A percentile compares a stretch with the other conserved stretches of the same genome.
Evolutionary conservation across 2,329 filamentous ascomycete species (phyloP).

Genomic region (Phialocephala subalpina): DNA sequence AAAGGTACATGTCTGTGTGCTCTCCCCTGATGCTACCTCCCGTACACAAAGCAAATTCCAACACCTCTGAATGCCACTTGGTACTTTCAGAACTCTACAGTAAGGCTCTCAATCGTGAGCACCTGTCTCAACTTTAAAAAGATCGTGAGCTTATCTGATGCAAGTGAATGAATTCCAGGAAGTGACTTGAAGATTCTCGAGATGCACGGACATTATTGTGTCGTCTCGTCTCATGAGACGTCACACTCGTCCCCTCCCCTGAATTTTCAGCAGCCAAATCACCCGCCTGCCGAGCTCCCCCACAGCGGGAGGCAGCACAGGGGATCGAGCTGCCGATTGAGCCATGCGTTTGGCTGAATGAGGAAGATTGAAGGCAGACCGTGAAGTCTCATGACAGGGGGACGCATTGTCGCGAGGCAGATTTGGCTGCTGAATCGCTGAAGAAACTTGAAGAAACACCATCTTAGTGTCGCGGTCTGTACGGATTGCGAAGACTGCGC

Average conservation of each 20-base stretch:
- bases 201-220: conserved; percentile 24
- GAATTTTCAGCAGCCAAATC: conserved; percentile 17
- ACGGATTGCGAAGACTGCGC: background rate
- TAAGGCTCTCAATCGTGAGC: background rate
- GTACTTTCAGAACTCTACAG: background rate
- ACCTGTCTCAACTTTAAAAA: conserved; percentile 4
- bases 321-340: conserved; percentile 9
- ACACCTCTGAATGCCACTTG: background rate
- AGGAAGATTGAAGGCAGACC: conserved; percentile 18
- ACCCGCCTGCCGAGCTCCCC: conserved; percentile 12
- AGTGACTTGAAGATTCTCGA: background rate
- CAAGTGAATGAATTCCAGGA: background rate
- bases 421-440: background rate
- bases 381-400: conserved; percentile 8
- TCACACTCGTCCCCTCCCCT: conserved; percentile 16
- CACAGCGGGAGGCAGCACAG: conserved; percentile 16
- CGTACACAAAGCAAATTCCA: background rate
- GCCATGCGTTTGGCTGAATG: background rate
- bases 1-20: background rate
- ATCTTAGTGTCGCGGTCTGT: background rate
- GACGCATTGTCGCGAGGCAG: conserved; percentile 12
- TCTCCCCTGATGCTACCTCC: background rate
- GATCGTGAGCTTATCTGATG: background rate
- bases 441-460: background rate
- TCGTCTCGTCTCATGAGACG: conserved; percentile 24